phyloP scores from a whole-genome alignment of 192 early-diverging fungal genomes.

The Coemansia sp. region DNA sequence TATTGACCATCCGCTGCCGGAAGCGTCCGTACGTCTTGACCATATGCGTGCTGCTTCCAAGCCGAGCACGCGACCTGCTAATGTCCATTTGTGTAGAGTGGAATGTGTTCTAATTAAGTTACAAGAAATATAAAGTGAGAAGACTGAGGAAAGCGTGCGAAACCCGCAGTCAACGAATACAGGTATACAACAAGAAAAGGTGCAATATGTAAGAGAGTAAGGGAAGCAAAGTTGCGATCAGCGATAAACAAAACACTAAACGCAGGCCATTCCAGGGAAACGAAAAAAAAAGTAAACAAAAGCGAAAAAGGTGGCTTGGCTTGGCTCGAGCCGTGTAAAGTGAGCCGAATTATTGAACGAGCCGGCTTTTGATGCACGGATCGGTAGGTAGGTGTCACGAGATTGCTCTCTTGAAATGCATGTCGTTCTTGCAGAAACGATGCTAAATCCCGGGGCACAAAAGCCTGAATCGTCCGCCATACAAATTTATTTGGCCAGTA shows the following conservation, averaged over 20 bases:
- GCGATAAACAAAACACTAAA: neutral
- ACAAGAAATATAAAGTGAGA: neutral
- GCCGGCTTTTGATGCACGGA: too few relatives aligned
- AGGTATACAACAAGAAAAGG: neutral
- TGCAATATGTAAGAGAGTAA: neutral
- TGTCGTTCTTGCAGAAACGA: neutral
- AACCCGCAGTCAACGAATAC: neutral
- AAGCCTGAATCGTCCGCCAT: neutral
- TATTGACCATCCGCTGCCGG: constrained; percentile 36
- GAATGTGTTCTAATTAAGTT: neutral
- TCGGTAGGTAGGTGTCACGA: neutral
- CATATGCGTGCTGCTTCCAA: constrained; percentile 29
- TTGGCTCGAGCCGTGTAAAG: neutral
- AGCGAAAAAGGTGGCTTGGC: neutral
- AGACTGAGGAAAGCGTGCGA: neutral
- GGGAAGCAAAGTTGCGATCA: neutral
- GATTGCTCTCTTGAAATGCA: neutral
- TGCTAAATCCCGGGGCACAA: too few relatives aligned
- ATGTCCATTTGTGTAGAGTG: constrained; percentile 32
- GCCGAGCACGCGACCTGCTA: constrained; percentile 33
- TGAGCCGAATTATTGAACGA: neutral
- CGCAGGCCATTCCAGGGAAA: too few relatives aligned
- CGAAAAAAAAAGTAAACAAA: neutral
- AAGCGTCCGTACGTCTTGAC: constrained; percentile 52
- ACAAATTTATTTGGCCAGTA: too few relatives aligned